A percentile compares a stretch with the other conserved stretches of the same genome.
Evolutionary conservation across 345 rosid genomes (phyloP).

Genomic region (Melastoma malabathricum): DNA sequence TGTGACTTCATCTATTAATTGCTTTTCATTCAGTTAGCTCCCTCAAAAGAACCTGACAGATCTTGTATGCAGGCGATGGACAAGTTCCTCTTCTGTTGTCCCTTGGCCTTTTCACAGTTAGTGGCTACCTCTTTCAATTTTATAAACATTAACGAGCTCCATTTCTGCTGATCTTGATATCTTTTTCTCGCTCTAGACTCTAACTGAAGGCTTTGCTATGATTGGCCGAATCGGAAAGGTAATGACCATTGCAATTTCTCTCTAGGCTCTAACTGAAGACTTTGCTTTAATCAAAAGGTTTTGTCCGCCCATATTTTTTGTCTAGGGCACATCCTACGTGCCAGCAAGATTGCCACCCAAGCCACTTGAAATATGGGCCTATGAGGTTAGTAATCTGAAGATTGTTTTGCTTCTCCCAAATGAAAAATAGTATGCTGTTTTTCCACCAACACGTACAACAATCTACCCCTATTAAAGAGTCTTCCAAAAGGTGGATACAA

Average conservation of each 20-base stretch:
- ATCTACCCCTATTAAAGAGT: neutral
- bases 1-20: no score
- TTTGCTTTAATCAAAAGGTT: constrained; percentile 67
- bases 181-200: constrained; percentile 40
- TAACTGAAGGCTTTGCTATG: constrained; percentile 79
- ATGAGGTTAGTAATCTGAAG: constrained; percentile 36
- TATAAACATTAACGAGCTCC: neutral
- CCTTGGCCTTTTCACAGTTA: constrained; percentile 74
- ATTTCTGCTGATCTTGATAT: neutral
- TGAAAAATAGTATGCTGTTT: no score
- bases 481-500: no score
- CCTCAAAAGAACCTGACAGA: constrained; percentile 5
- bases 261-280: constrained; percentile 78
- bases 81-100: constrained; percentile 59
- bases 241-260: neutral
- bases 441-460: neutral
- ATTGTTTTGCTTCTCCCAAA: neutral
- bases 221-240: constrained; percentile 88
- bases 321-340: constrained; percentile 61
- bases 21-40: no score
- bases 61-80: constrained; percentile 64
- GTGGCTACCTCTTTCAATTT: constrained; percentile 10
- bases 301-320: neutral
- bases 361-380: constrained; percentile 82
- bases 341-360: constrained; percentile 77